Base-by-base conservation (phyloP, 495 filamentous ascomycete genomes). In the Astrocystis sublimbata region DNA sequence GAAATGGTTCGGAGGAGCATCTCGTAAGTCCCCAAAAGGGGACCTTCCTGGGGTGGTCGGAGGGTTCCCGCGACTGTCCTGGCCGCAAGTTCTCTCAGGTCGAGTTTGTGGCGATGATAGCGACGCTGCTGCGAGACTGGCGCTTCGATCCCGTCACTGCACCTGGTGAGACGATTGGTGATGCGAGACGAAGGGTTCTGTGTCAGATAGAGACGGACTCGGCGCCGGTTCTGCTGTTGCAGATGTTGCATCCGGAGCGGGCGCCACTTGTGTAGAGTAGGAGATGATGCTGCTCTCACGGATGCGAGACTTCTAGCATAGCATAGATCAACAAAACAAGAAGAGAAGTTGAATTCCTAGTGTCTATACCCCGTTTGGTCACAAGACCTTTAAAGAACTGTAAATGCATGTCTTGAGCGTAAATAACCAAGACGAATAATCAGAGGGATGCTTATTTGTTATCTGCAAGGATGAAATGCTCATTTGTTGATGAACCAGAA, bases 1-100 rank as follows among this genome's bases (percentile, higher is more conserved):
- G n/a, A 50, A 24, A 13, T 33, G 43, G 46, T 6, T 61, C 63
- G 12, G 53, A 63, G 15, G 53, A 69, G n/a, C 68, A 74, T 24
- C 21, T 79, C 12, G 64, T 74, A 12, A 58, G 53, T 2, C 75
- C 77, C 2, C 10, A 61, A 1, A 74, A 75, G 42, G 76, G 77
- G 0, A 71, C 74, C 0, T 86, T 73, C 54, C 23, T 82, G 2
- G 75, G 77, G 0, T 86, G 81, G 82, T 79, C 81, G 1, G 75
- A 75, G 0, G 81, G 81, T 6, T 65, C 74, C 1, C 67, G 78
- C 0, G 64, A 76, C 28, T 84, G 81, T 57, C 79, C 81, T 6
- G 83, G 82, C 0, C 71, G 73, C 61, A 84, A 81, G 53, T 81
- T 84, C 60, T 69, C 77, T 0, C 76, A 82, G 60, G 83, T 84